A percentile compares a stretch with the other conserved stretches of the same genome.
phyloP scores from a whole-genome alignment of 805 yeast genomes.

The Spathaspora gorwiae region DNA sequence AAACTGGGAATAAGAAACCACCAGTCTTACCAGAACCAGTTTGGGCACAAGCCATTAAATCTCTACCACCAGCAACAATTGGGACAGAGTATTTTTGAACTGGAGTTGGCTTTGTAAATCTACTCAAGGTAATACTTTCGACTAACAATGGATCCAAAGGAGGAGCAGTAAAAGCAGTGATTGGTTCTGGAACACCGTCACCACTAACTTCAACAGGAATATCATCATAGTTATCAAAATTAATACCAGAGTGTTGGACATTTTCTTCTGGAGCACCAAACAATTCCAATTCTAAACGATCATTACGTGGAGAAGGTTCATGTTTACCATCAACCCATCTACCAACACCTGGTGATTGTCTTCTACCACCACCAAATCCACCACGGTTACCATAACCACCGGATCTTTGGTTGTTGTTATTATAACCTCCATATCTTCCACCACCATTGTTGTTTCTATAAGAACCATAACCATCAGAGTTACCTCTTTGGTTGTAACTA shows the following conservation, averaged over 20 bases:
- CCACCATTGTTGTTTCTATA: constrained; percentile 14
- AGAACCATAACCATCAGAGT: constrained; percentile 12
- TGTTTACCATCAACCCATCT: constrained; percentile 85
- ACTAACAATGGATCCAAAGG: constrained; percentile 85
- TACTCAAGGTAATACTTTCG: constrained; percentile 80
- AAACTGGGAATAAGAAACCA: constrained; percentile 97
- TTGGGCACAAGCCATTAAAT: constrained; percentile 96
- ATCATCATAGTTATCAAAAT: constrained; percentile 97
- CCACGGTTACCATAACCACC: constrained; percentile 21
- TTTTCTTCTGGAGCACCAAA: constrained; percentile 80
- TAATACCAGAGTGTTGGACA: constrained; percentile 87
- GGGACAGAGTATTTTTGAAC: constrained; percentile 93
- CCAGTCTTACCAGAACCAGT: constrained; percentile 99
- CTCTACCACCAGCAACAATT: constrained; percentile 83
- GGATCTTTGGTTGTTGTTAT: constrained; percentile 5
- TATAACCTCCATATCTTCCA: constrained; percentile 24
- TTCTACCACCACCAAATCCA: constrained; percentile 27
- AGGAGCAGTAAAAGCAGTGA: constrained; percentile 80
- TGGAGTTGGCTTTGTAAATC: constrained; percentile 95
- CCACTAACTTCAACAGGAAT: constrained; percentile 99
- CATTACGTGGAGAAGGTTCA: constrained; percentile 71
- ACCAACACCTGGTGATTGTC: constrained; percentile 62
- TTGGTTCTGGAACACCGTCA: constrained; percentile 90
- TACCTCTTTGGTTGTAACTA: neutral
- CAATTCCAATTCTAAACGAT: constrained; percentile 67